These are phyloP conservation scores for Periconia sp. DNA, from an alignment of 2,329 filamentous ascomycete species.

Conservation along the genomic window DNA sequence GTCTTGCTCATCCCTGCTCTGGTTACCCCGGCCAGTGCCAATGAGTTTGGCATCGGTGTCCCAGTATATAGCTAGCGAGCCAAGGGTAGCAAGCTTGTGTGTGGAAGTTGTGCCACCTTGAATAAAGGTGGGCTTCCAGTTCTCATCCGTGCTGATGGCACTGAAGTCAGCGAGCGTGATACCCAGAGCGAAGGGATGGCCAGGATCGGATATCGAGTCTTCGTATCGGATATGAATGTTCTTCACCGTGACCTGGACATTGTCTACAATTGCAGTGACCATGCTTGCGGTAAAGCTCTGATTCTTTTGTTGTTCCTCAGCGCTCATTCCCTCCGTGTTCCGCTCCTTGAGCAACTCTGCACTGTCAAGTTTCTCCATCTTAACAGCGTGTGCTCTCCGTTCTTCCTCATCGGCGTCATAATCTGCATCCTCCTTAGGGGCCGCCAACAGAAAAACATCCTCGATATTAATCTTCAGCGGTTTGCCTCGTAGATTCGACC, in stretches of 20 bases:
- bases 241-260: constrained; percentile 95
- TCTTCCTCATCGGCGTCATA: constrained; percentile 94
- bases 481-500: constrained; percentile 93
- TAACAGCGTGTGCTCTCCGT: constrained; percentile 80
- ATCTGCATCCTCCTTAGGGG: constrained; percentile 90
- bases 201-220: constrained; percentile 91
- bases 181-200: constrained; percentile 91
- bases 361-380: constrained; percentile 98
- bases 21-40: constrained; percentile 75
- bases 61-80: constrained; percentile 93
- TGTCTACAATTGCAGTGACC: constrained; percentile 96
- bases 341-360: constrained; percentile 92
- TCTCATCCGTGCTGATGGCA: constrained; percentile 89
- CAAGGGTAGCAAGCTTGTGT: constrained; percentile 90
- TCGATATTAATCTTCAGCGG: constrained; percentile 95
- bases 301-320: constrained; percentile 94
- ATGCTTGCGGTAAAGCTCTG: constrained; percentile 97
- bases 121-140: constrained; percentile 96
- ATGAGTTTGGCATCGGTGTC: constrained; percentile 89
- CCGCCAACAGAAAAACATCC: constrained; percentile 93
- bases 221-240: constrained; percentile 99
- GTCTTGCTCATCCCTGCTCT: constrained; percentile 59
- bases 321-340: constrained; percentile 87
- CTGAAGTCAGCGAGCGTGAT: constrained; percentile 95
- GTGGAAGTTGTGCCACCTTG: constrained; percentile 80